Evolutionary conservation across 805 yeast species (phyloP), one percentile per base, ranked within the genome.

Genomic region (Wickerhamiella azyma): DNA sequence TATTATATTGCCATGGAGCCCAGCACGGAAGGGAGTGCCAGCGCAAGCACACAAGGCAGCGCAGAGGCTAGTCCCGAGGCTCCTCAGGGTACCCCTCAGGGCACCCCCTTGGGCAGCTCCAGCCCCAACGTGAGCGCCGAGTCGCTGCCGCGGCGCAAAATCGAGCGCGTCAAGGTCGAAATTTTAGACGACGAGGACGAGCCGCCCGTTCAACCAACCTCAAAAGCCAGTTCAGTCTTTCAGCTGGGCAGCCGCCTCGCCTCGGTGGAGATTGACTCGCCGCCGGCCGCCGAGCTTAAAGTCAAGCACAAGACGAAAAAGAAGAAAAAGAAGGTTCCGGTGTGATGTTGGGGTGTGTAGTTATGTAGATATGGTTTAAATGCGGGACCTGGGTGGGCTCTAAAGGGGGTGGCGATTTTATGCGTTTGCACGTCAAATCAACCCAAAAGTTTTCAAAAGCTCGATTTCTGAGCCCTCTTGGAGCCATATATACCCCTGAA

Each of bases 131-230:
- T 38, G 6, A 28, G 33, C 5, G 39, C 45, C 29, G 39, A 32
- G 17, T 26, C 45, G 5, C 19, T 35, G n/a, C 19, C 37, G 18
- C 30, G 30, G 13, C 26, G 21, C 36, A 46, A 41, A 21, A 38
- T 30, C 37, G 45, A 28, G 39, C 53, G 48, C 24, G 54, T 50
- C 47, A 55, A 55, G 48, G 64, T 63, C 2, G 55, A 51, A 24
- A 59, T 63, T 17, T 54, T 61, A 2, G 52, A 51, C 26, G 66
- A 63, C 39, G 66, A 60, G 46, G 55, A 48, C 4, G 45, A 29
- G 9, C n/a, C 36, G 8, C 50, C 32, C 16, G 46, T 21, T 44
- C 32, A 29, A 47, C 37, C 19, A 28, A 43, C 30, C 24, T 45
- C 30, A 45, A 24, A 41, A 17, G 38, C 41, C n/a, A 50, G 49